Evolutionary conservation across 2,329 filamentous ascomycete genomes (phyloP).

Genomic region (Pseudogymnoascus sp.): DNA sequence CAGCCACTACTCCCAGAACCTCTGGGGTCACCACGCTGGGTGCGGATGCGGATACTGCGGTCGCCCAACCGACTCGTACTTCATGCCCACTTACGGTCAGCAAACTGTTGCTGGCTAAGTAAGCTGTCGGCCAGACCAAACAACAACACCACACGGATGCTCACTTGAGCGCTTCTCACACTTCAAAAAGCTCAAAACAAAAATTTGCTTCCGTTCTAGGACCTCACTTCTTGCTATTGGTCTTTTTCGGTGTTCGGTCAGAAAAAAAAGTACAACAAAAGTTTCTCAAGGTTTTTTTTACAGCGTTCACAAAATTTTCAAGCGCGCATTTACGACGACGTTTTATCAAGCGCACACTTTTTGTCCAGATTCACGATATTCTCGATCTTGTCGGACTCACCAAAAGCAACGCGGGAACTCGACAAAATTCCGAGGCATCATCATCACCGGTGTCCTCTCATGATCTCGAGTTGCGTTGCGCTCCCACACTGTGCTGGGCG

Average conservation of each 20-base stretch:
- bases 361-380: not conserved
- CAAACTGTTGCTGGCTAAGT: conserved; percentile 37
- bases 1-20: conserved; percentile 33
- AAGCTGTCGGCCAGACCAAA: not conserved
- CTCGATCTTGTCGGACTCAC: conserved; percentile 18
- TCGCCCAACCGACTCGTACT: conserved; percentile 41
- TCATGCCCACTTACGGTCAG: conserved; percentile 37
- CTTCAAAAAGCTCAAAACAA: not conserved
- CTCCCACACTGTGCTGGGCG: conserved; percentile 16
- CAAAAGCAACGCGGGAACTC: conserved; percentile 18
- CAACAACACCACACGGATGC: not conserved
- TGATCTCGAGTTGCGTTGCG: conserved; percentile 31
- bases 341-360: conserved; percentile 9
- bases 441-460: conserved; percentile 17
- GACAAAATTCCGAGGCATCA: conserved; percentile 23
- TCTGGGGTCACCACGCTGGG: conserved; percentile 39
- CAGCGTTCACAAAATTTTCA: conserved; percentile 19
- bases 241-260: not conserved
- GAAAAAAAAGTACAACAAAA: conserved; percentile 22
- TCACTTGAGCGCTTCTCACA: not conserved
- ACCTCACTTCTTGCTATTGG: not conserved
- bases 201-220: not conserved
- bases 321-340: conserved; percentile 25
- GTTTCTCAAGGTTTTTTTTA: conserved; percentile 22
- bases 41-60: conserved; percentile 41